A percentile compares a stretch with the other conserved stretches of the same genome.
These are phyloP conservation scores for Leccinellum rugosiceps DNA, from an alignment of 768 basidiomycete genomes.

Conservation along the genomic window DNA sequence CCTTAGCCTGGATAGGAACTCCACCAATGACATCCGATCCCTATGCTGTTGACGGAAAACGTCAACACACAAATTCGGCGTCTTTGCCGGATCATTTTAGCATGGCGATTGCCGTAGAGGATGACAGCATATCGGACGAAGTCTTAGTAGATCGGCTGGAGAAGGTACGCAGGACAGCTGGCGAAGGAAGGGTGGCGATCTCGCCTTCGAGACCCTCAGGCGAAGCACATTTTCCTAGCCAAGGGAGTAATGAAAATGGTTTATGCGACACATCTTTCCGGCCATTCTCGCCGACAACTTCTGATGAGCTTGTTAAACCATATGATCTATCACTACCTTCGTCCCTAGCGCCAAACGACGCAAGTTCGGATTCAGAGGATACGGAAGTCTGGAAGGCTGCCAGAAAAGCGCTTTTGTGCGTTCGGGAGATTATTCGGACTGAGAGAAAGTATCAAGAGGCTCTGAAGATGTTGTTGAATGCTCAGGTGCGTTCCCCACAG, in stretches of 20 bases:
- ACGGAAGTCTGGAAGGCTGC: slow-evolving; percentile 35
- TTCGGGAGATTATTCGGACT: slow-evolving; percentile 48
- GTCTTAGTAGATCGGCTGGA: slow-evolving; percentile 48
- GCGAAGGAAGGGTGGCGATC: neutral
- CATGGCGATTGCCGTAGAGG: slow-evolving; percentile 48
- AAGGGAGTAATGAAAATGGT: neutral
- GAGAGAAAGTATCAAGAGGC: slow-evolving; percentile 43
- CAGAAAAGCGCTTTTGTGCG: slow-evolving; percentile 40
- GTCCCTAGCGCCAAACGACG: slow-evolving; percentile 2
- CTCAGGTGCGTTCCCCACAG: slow-evolving; percentile 28
- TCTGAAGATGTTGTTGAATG: slow-evolving; percentile 35
- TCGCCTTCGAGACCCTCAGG: neutral
- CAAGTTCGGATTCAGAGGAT: slow-evolving; percentile 19
- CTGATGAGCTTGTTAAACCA: neutral
- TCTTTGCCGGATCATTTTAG: slow-evolving; percentile 8
- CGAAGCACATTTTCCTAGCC: neutral
- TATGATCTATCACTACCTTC: neutral
- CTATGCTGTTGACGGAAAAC: neutral
- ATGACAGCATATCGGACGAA: slow-evolving; percentile 50
- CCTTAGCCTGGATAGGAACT: slow-evolving; percentile 33
- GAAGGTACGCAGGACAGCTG: slow-evolving; percentile 33
- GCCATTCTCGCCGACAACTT: neutral
- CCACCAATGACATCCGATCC: neutral
- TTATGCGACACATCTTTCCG: neutral
- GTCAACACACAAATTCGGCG: neutral